phyloP scores from a whole-genome alignment of 2,329 filamentous ascomycete genomes.

The Endoconidiophora laricicola region DNA sequence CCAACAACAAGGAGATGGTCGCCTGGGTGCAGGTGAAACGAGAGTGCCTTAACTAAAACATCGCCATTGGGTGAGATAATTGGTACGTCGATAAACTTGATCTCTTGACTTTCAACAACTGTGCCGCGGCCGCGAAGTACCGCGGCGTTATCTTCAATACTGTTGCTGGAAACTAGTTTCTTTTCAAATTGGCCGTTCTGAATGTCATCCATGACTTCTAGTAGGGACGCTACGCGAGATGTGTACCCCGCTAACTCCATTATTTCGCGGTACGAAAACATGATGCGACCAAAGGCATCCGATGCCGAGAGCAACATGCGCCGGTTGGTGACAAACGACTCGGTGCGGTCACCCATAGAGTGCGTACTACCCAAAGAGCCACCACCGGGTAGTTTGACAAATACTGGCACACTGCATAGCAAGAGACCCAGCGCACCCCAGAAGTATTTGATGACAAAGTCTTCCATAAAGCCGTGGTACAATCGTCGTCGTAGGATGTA shows the following conservation, averaged over 20 bases:
- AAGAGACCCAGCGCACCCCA: constrained; percentile 88
- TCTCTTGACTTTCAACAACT: constrained; percentile 66
- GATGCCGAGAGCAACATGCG: constrained; percentile 84
- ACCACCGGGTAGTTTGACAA: constrained; percentile 61
- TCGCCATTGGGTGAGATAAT: constrained; percentile 97
- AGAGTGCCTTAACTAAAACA: constrained; percentile 69
- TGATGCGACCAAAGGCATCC: constrained; percentile 85
- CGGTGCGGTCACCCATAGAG: constrained; percentile 54
- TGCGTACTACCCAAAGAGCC: constrained; percentile 28
- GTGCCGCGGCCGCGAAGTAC: constrained; percentile 69
- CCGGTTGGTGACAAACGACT: constrained; percentile 83
- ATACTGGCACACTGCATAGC: constrained; percentile 88
- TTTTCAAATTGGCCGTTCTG: constrained; percentile 85
- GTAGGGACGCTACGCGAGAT: constrained; percentile 70
- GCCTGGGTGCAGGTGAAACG: constrained; percentile 70
- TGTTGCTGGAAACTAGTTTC: constrained; percentile 80
- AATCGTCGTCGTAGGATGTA: constrained; percentile 77
- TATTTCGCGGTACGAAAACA: constrained; percentile 97
- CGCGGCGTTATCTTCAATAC: constrained; percentile 63
- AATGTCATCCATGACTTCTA: constrained; percentile 91
- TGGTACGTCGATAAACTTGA: constrained; percentile 76
- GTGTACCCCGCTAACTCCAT: constrained; percentile 94
- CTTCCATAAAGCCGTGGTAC: constrained; percentile 98
- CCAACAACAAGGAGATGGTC: constrained; percentile 91
- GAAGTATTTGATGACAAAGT: constrained; percentile 98